Evolutionary conservation across 139 green algal genomes (phyloP).

Genomic region (Limnomonas spitsbergensis): DNA sequence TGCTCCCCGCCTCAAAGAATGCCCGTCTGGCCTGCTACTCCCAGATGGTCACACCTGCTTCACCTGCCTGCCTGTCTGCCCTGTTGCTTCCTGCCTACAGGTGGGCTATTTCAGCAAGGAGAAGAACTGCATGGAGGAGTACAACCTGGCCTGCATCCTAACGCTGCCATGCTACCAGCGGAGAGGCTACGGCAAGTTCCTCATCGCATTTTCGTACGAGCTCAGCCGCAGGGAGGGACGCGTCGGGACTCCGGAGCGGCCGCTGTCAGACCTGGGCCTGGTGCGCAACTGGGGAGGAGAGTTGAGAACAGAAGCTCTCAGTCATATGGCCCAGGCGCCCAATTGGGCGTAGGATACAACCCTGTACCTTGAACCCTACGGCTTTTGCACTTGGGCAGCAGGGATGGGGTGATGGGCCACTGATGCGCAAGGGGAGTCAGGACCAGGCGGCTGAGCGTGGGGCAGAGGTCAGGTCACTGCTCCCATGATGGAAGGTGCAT

Average conservation of each 20-base stretch:
- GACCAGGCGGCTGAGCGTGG: no score
- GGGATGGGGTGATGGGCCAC: no score
- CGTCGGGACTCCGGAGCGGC: constrained; percentile 92
- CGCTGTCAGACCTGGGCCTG: constrained; percentile 89
- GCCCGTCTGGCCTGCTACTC: no score
- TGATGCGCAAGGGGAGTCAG: no score
- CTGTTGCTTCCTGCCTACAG: constrained; percentile 30
- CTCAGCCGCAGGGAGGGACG: constrained; percentile 84
- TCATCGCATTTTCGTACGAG: constrained; percentile 97
- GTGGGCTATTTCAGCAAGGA: constrained; percentile 93
- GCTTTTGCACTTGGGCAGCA: not conserved
- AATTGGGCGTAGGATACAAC: not conserved
- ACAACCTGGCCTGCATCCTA: constrained; percentile 99
- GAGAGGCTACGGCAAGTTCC: constrained; percentile 96
- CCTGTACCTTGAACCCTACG: no score
- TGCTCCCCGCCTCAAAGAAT: no score
- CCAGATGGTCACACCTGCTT: no score
- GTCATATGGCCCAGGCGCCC: not conserved
- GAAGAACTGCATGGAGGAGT: constrained; percentile 81
- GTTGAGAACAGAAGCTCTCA: not conserved
- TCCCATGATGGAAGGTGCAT: no score
- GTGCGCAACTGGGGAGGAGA: constrained; percentile 37
- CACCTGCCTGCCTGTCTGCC: no score
- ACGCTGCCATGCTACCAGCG: constrained; percentile 95
- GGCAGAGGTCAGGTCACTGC: no score